A percentile compares a stretch with the other conserved stretches of the same genome.
Conservation (phyloP, 805 yeast species). For the Yamadazyma tumulicola region DNA sequence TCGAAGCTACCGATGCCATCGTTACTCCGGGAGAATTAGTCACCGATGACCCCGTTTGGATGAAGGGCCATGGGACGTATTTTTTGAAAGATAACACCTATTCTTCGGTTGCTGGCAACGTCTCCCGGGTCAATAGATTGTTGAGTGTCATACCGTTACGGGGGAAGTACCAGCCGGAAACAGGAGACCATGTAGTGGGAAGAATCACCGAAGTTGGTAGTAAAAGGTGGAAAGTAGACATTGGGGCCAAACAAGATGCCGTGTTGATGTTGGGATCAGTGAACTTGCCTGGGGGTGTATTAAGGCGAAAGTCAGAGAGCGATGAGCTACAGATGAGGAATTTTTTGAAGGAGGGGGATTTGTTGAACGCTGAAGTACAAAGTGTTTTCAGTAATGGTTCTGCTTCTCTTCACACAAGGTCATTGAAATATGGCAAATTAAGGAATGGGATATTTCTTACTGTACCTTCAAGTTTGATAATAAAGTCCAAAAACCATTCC, state of each 20-base stretch:
- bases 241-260: constrained; percentile 93
- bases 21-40: constrained; percentile 96
- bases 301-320: constrained; percentile 88
- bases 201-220: constrained; percentile 91
- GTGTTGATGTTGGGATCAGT: constrained; percentile 91
- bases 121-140: constrained; percentile 80
- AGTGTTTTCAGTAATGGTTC: constrained; percentile 83
- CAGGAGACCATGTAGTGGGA: constrained; percentile 95
- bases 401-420: constrained; percentile 92
- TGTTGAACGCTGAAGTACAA: constrained; percentile 94
- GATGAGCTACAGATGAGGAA: constrained; percentile 96
- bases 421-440: constrained; percentile 90
- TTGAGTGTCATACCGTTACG: constrained; percentile 81
- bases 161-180: constrained; percentile 88
- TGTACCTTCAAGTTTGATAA: constrained; percentile 79
- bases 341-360: constrained; percentile 92
- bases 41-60: constrained; percentile 96
- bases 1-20: constrained; percentile 26
- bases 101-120: constrained; percentile 90
- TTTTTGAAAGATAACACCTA: constrained; percentile 69
- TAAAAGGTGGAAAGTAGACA: constrained; percentile 94
- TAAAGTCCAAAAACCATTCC: constrained; percentile 84
- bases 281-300: constrained; percentile 94
- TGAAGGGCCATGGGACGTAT: constrained; percentile 98
- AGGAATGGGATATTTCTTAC: constrained; percentile 82